Evolutionary conservation across 2,329 filamentous ascomycete species (phyloP).

Genomic region (Sarocladium strictum): DNA sequence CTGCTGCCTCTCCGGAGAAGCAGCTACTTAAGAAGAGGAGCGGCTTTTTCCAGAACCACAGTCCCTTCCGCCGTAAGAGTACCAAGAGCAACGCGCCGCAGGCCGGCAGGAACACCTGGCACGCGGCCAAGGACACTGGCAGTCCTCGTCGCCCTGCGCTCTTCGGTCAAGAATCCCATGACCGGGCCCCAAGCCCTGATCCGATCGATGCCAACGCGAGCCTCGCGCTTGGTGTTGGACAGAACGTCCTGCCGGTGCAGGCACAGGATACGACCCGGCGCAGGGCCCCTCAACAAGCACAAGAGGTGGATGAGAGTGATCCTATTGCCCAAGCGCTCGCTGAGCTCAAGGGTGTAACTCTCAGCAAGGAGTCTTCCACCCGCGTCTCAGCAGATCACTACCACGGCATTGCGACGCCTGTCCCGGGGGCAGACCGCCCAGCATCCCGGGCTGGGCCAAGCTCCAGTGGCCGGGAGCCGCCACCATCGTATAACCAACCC

Average conservation of each 20-base stretch:
- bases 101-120: constrained; percentile 56
- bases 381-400: constrained; percentile 96
- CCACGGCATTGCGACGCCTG: constrained; percentile 85
- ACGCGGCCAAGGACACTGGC: constrained; percentile 27
- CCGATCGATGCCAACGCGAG: constrained; percentile 88
- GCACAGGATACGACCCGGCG: constrained; percentile 58
- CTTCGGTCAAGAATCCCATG: constrained; percentile 28
- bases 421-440: constrained; percentile 42
- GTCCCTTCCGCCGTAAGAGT: constrained; percentile 89
- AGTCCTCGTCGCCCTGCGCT: constrained; percentile 32
- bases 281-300: constrained; percentile 22
- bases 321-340: constrained; percentile 90
- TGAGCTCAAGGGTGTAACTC: constrained; percentile 76
- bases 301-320: constrained; percentile 60
- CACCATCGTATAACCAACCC: constrained; percentile 69
- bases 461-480: constrained; percentile 66
- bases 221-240: constrained; percentile 87
- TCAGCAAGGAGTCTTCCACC: constrained; percentile 68
- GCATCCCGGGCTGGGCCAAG: constrained; percentile 16
- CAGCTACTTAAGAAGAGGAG: constrained; percentile 66
- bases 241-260: constrained; percentile 92
- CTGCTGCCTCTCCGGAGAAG: constrained; percentile 46
- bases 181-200: constrained; percentile 62
- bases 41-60: constrained; percentile 89
- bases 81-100: constrained; percentile 56